phyloP scores from a whole-genome alignment of 2,329 filamentous ascomycete species.

The Colletotrichum liaoningense region DNA sequence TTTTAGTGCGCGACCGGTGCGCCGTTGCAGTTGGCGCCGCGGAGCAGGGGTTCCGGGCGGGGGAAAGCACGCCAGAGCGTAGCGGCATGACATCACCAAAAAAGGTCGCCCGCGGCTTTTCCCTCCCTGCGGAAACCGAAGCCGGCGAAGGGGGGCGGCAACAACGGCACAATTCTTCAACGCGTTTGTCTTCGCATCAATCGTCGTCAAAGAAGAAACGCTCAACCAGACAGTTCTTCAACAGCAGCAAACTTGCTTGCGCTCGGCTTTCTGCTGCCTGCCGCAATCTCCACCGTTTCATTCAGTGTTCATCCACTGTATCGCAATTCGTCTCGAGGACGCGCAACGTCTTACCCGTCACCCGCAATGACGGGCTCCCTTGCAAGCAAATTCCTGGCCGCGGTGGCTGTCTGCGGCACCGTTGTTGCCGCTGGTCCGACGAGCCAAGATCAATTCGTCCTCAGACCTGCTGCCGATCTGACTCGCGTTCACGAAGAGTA shows the following conservation, averaged over 20 bases:
- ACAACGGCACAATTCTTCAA: neutral
- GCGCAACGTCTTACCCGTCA: neutral
- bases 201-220: neutral
- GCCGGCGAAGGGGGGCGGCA: neutral
- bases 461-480: conserved; percentile 29
- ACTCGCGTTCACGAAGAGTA: conserved; percentile 36
- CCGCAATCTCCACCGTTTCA: neutral
- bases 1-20: neutral
- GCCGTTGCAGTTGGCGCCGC: conserved; percentile 6
- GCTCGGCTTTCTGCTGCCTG: neutral
- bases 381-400: conserved; percentile 30
- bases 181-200: neutral
- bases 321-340: neutral
- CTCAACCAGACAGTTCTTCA: neutral
- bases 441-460: conserved; percentile 19
- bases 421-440: conserved; percentile 2
- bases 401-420: conserved; percentile 17
- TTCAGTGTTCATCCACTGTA: neutral
- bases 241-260: neutral
- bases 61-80: conserved; percentile 31
- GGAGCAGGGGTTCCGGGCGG: conserved; percentile 17
- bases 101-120: neutral
- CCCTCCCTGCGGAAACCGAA: conserved; percentile 8
- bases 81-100: conserved; percentile 32
- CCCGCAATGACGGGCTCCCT: conserved; percentile 12